Conservation (phyloP, 192 early-diverging fungal genomes). For the Polychytrium aggregatum region DNA sequence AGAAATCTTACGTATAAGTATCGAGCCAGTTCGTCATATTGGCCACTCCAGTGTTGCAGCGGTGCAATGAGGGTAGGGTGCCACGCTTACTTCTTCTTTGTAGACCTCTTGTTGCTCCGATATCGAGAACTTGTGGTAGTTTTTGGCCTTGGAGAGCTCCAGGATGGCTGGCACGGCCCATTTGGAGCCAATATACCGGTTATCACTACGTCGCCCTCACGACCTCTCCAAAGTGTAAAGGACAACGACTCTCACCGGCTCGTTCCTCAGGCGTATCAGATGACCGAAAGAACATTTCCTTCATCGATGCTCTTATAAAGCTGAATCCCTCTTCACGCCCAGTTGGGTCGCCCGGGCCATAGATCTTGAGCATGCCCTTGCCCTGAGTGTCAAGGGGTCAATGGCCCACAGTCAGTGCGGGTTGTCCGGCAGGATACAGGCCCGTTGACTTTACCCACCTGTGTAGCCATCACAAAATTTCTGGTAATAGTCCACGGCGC, state of each 20-base stretch:
- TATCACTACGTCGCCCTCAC: not conserved
- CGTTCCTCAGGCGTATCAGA: conserved; percentile 77
- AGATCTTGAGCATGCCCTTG: conserved; percentile 91
- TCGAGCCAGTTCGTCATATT: conserved; percentile 1
- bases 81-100: conserved; percentile 65
- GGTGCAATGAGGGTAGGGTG: no score
- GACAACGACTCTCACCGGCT: conserved; percentile 24
- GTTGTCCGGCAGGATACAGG: not conserved
- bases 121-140: conserved; percentile 36
- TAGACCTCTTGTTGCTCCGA: conserved; percentile 95
- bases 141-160: conserved; percentile 8
- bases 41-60: not conserved
- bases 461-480: conserved; percentile 88
- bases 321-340: conserved; percentile 93
- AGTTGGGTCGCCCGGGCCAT: conserved; percentile 94
- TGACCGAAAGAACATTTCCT: conserved; percentile 85
- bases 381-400: conserved; percentile 26
- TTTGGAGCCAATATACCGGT: not conserved
- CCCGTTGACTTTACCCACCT: no score
- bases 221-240: conserved; percentile 1
- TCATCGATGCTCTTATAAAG: conserved; percentile 94
- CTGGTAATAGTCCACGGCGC: conserved; percentile 92
- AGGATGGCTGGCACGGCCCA: conserved; percentile 2
- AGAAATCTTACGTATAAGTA: no score
- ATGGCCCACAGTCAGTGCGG: not conserved